Evolutionary conservation across 2,329 filamentous ascomycete species (phyloP), one percentile per base, ranked within the genome.

Genomic region (Knufia petricola): DNA sequence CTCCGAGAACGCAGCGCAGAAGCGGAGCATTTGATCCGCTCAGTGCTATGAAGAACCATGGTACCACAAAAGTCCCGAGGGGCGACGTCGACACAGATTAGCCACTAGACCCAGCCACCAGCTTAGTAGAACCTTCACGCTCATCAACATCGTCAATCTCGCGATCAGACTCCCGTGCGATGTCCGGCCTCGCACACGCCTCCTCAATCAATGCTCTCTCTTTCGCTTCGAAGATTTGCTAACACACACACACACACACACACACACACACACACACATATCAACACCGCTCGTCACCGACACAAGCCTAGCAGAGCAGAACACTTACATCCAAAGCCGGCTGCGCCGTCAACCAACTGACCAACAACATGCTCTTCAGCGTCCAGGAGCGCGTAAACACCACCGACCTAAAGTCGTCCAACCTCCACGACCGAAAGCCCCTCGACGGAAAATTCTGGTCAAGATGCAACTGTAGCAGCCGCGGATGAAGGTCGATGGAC

Each of bases 341-440:
- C 13, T 44, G 48, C 15, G 55, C 55, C 15, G 55, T 57, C 53
- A 57, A 43, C 55, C 55, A 57, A 42, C 52, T 55, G 4, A 53
- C 55, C 30, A 57, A 32, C 20, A 55, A 30, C 55, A 57, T 57
- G 36, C 55, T 57, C 23, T 48, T 43, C 42, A 57, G 36, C 10
- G 53, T 49, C 55, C 55, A 57, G 34, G 48, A 55, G 13, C 23
- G 15, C 2, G 26, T 26, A 24, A 55, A 57, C 38, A 45, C 38
- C 3, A 17, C 26, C 39, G 51, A 54, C 24, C 48, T 26, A 19
- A 57, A 49, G 10, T 51, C 34, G 1, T 21, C 28, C 2, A 26
- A 9, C 10, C 41, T 32, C 55, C 55, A 57, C 10, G 49, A 46
- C 13, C 55, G 39, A 19, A 57, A 57, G 7, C 53, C 55, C 21